Base-by-base conservation (phyloP, 2,329 filamentous ascomycete species). In the Colletotrichum musicola region DNA sequence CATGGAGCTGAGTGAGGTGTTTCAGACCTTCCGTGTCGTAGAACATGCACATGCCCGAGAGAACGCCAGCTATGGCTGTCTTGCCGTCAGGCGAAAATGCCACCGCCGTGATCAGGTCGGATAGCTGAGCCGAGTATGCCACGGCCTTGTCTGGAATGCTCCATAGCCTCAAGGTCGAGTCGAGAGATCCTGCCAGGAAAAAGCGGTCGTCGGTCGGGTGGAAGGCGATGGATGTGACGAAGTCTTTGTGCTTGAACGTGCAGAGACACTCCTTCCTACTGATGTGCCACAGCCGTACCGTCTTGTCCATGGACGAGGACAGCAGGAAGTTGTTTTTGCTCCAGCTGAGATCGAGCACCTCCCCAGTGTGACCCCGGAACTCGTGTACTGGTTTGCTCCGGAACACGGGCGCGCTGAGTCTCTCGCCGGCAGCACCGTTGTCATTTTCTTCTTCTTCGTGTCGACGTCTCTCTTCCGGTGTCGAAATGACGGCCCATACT, bases 311-410 rank as follows among this genome's bases (percentile, higher is more conserved):
- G 0, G 95, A 97, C 0, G 95, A 97, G 4, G 95, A 98, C 16
- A 99, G 85, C 30, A 99, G 81, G 74, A 99, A 99, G 78, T 97
- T 97, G 80, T 99, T 99, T 85, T 98, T 99, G 83, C 95, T 98
- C 96, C 96, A 99, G 78, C 93, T 97, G 68, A 99, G 79, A 77
- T 97, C 95, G 72, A 99, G 82, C 6, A 99, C 90, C 73, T 97
- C 95, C 16, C 92, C 91, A 0, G 89, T 91, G 77, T 99, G 96
- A 4, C 94, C 95, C 62, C 87, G 82, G 72, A 96, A 98, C 75
- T 97, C 92, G 63, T 91, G 88, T 10, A 93, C 78, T 0, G 95
- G 93, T 74, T 93, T 92, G 57, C 89, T 88, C 71, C 90, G 89
- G 76, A 99, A 98, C 1, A 99, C 95, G 2, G 95, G 95, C 1